Evolutionary conservation across 495 filamentous ascomycete genomes (phyloP).

Genomic region (Aspergillus homomorphus): DNA sequence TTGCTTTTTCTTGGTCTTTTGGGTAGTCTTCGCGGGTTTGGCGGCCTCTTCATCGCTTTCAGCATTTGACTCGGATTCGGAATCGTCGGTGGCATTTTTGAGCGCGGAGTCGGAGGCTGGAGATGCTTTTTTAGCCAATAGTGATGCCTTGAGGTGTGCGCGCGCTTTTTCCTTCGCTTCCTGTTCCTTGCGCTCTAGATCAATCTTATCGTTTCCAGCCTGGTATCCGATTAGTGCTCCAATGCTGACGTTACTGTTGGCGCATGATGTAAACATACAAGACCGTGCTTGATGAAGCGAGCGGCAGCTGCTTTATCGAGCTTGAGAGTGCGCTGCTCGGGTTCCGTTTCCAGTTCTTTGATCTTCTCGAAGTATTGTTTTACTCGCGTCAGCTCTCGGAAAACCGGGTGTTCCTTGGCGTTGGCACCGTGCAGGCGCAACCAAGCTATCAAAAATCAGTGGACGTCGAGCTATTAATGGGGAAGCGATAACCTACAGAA

Average conservation of each 20-base stretch:
- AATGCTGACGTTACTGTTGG: neutral
- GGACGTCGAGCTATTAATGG: constrained; percentile 19
- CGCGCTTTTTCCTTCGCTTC: constrained; percentile 51
- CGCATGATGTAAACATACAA: constrained; percentile 45
- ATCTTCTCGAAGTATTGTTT: constrained; percentile 94
- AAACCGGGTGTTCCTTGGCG: constrained; percentile 79
- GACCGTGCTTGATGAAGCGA: constrained; percentile 74
- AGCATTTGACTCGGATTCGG: constrained; percentile 26
- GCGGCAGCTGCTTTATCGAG: constrained; percentile 79
- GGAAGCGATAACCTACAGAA: constrained; percentile 61
- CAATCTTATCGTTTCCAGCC: constrained; percentile 63
- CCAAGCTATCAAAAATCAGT: constrained; percentile 52
- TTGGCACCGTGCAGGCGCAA: constrained; percentile 76
- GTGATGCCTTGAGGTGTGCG: constrained; percentile 48
- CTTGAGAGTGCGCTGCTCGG: constrained; percentile 53
- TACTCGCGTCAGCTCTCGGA: constrained; percentile 77
- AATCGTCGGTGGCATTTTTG: constrained; percentile 18
- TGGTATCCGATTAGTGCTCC: constrained; percentile 21
- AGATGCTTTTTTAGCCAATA: constrained; percentile 35
- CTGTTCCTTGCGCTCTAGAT: constrained; percentile 51
- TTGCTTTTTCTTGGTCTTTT: constrained; percentile 5
- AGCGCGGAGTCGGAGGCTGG: constrained; percentile 15
- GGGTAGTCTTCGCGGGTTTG: constrained; percentile 6
- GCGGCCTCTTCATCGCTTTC: constrained; percentile 24
- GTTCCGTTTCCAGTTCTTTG: constrained; percentile 56